A percentile compares a stretch with the other conserved stretches of the same genome.
phyloP scores from a whole-genome alignment of 352 stramenopile species.

The Elongisporangium anandrum region DNA sequence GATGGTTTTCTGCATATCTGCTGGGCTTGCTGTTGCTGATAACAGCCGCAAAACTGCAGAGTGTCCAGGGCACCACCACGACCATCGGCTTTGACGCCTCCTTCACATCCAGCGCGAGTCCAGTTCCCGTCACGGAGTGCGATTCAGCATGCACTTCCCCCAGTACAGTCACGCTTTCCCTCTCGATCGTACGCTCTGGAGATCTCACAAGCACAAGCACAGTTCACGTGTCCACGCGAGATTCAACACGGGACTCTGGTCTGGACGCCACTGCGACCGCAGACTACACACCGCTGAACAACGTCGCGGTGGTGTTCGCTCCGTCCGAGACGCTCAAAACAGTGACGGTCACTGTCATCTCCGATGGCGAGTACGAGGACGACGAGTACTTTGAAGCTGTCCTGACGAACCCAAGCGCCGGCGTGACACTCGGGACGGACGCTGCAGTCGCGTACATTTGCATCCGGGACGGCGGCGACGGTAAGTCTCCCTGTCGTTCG shows the following conservation, averaged over 20 bases:
- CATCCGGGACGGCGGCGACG: constrained; percentile 30
- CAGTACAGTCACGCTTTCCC: constrained; percentile 19
- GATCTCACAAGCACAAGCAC: constrained; percentile 19
- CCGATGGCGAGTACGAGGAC: constrained; percentile 43
- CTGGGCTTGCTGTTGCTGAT: constrained; percentile 10
- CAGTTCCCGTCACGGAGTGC: constrained; percentile 28
- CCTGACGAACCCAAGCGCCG: constrained; percentile 18
- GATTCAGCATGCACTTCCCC: constrained; percentile 31
- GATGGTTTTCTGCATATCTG: not conserved
- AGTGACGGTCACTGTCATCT: constrained; percentile 28
- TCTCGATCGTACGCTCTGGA: constrained; percentile 27
- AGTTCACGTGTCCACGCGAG: constrained; percentile 32
- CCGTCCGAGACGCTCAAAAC: constrained; percentile 19
- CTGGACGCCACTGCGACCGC: constrained; percentile 12
- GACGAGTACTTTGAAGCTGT: constrained; percentile 38
- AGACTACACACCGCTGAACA: constrained; percentile 29
- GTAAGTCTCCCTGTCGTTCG: constrained; percentile 13
- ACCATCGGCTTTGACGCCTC: constrained; percentile 16
- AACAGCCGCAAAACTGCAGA: not conserved
- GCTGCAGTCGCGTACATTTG: constrained; percentile 25
- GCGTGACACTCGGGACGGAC: constrained; percentile 10
- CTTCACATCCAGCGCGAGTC: constrained; percentile 19
- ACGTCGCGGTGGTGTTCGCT: constrained; percentile 22
- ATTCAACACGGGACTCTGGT: constrained; percentile 2
- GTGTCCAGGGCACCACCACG: constrained; percentile 6